phyloP scores from a whole-genome alignment of 768 basidiomycete genomes.

The Agaricus bisporus region DNA sequence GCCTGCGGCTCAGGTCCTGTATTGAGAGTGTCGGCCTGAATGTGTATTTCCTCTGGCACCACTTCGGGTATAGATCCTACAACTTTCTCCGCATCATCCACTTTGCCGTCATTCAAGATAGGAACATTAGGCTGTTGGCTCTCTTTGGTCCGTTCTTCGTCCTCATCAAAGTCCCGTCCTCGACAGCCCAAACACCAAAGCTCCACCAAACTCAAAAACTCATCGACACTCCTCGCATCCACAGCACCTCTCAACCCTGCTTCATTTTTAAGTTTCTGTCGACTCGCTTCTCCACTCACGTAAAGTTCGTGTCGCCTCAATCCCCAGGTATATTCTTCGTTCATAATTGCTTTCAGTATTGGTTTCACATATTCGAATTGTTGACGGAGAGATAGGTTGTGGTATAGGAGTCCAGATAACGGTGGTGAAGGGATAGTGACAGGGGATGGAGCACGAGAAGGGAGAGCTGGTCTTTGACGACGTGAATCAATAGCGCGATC shows the following conservation, averaged over 20 bases:
- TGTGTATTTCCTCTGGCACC: background rate
- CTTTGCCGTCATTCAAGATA: background rate
- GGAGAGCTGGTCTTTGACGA: slow-evolving; percentile 34
- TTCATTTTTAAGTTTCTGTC: slow-evolving; percentile 31
- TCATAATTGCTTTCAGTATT: slow-evolving; percentile 53
- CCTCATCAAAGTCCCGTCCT: slow-evolving; percentile 3
- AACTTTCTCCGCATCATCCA: background rate
- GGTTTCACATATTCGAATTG: slow-evolving; percentile 67
- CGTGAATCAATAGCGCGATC: slow-evolving; percentile 17
- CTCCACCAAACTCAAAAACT: slow-evolving; percentile 27
- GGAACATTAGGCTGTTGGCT: background rate
- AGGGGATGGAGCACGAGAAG: slow-evolving; percentile 39
- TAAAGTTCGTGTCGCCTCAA: slow-evolving; percentile 42
- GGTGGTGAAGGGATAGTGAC: slow-evolving; percentile 34
- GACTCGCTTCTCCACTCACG: slow-evolving; percentile 49
- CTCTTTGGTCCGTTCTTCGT: background rate
- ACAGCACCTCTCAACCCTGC: slow-evolving; percentile 34
- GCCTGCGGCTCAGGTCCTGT: background rate
- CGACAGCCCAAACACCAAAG: slow-evolving; percentile 37
- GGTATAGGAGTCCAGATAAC: slow-evolving; percentile 12
- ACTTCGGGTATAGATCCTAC: background rate
- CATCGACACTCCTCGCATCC: slow-evolving; percentile 31
- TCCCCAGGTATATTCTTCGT: slow-evolving; percentile 50
- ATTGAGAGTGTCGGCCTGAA: background rate
- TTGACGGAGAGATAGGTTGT: slow-evolving; percentile 36